Conservation (phyloP, 73 alveolate species). For the Tetrahymena elliotti region DNA sequence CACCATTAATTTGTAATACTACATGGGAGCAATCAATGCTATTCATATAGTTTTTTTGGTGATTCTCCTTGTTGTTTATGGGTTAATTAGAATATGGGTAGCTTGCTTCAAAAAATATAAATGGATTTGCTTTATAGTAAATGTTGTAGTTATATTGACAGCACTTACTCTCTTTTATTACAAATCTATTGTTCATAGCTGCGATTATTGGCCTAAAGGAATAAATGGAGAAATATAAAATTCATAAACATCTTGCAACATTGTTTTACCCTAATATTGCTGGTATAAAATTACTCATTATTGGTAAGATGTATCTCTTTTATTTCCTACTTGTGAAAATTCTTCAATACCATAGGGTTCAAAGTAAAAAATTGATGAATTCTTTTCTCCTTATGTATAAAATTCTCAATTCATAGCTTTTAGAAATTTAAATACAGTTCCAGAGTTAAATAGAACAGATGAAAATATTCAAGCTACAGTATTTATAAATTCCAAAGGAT, state of each 20-base stretch:
- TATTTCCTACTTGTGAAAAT: not conserved
- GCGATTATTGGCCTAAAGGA: conserved; percentile 26
- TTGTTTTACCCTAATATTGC: not conserved
- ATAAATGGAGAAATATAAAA: not conserved
- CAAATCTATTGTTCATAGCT: not conserved
- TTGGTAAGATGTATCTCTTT: conserved; percentile 6
- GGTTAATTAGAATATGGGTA: not conserved
- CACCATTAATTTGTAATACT: not conserved
- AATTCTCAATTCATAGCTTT: conserved; percentile 6
- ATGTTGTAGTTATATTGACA: not conserved
- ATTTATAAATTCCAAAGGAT: conserved; percentile 3
- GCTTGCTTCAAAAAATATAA: not conserved
- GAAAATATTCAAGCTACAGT: not conserved
- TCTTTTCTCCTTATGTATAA: not conserved
- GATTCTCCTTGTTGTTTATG: not conserved
- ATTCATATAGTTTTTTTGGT: not conserved
- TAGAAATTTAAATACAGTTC: not conserved
- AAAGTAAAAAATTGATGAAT: not conserved
- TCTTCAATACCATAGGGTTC: not conserved
- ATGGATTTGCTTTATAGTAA: not conserved
- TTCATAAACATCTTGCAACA: not conserved
- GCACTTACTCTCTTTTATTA: not conserved
- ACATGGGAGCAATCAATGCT: not conserved
- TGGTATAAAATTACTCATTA: conserved; percentile 8
- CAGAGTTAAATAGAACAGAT: conserved; percentile 8